Evolutionary conservation across 2,329 filamentous ascomycete species (phyloP), one percentile per base, ranked within the genome.

Genomic region (Diplodia intermedia): DNA sequence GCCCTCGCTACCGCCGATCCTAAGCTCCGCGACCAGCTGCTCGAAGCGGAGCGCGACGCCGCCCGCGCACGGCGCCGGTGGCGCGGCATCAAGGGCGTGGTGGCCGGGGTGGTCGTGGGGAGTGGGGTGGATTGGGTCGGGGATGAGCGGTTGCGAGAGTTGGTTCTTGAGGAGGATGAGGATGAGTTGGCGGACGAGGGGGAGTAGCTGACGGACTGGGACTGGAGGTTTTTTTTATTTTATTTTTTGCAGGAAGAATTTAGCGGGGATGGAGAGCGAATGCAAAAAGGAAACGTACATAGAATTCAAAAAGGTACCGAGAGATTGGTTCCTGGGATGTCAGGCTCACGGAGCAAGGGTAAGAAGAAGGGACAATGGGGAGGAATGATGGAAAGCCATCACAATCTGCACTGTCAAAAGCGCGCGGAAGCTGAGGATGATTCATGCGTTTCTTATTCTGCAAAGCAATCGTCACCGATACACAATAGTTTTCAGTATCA

Each of bases 51-150:
- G 73, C 79, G 76, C 6, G 85, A 89, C 50, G 80, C 91, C 69
- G 88, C 85, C 73, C 81, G 82, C 26, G 90, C 88, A 75, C 86
- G 86, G 70, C 87, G 88, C 71, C 86, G 86, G 74, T 92, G 89
- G 89, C 88, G 88, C 73, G 88, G 90, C 23, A 86, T 94, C 78
- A 95, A 94, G 80, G 91, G 88, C 29, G 87, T 93, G 52, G 85
- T 91, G n/a, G 91, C 90, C 74, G 92, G 90, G 20, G 85, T 93
- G 67, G 86, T 97, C 56, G 91, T 88, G 5, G 92, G 91, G 3
- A 96, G 92, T 77, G 93, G 93, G 56, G 83, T 95, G 66, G 89
- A 96, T 75, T 97, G 93, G 93, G 88, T 88, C 14, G 82, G 86
- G 50, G 89, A 96, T 78, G 85, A 88, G 63, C 84, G 6, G 69